phyloP scores from a whole-genome alignment of 805 yeast species.

The Nakazawaea siamensis region DNA sequence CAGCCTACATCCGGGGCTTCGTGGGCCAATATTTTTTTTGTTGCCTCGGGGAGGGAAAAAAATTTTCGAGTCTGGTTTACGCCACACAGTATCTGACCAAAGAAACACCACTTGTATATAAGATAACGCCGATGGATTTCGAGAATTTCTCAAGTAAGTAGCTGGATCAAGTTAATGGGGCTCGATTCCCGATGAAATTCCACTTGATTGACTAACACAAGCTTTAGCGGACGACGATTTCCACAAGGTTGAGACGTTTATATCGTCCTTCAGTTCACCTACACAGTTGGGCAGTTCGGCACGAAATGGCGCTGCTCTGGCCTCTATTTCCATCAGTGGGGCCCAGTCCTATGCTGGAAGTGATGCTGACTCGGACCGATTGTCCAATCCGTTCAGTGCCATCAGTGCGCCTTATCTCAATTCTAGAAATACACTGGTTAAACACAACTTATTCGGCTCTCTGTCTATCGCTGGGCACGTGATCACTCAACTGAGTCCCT shows the following conservation, averaged over 20 bases:
- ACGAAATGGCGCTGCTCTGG: too few species aligned
- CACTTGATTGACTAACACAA: not conserved
- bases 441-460: constrained; percentile 38
- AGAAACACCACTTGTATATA: too few species aligned
- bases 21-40: too few species aligned
- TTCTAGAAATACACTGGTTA: constrained; percentile 20
- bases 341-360: constrained; percentile 19
- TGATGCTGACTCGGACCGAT: constrained; percentile 29
- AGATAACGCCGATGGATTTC: constrained; percentile 11
- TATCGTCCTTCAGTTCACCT: too few species aligned
- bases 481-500: constrained; percentile 26
- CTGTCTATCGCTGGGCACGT: constrained; percentile 56
- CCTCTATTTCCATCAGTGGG: constrained; percentile 7
- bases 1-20: too few species aligned
- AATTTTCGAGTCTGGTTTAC: too few species aligned
- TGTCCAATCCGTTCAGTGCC: constrained; percentile 31
- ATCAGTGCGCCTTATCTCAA: constrained; percentile 30
- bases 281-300: constrained; percentile 11
- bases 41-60: too few species aligned
- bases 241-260: too few species aligned
- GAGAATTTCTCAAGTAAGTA: constrained; percentile 10
- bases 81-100: too few species aligned
- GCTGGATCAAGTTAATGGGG: too few species aligned
- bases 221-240: constrained; percentile 7
- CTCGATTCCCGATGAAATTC: too few species aligned